Evolutionary conservation across 2,329 filamentous ascomycete species (phyloP).

Genomic region (Cercospora sesami): DNA sequence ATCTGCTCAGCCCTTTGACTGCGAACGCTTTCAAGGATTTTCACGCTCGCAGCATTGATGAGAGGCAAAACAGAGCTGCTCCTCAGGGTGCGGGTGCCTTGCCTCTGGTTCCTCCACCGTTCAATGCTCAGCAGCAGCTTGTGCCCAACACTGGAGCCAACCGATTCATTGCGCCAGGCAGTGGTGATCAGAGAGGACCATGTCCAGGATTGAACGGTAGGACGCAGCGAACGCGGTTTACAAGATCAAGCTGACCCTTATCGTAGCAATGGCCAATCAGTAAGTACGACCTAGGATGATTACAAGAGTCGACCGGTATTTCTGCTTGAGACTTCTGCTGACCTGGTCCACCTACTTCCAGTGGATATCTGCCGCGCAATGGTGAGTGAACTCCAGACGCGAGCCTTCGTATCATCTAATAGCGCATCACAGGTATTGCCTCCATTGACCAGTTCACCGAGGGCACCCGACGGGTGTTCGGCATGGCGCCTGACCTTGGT

Average conservation of each 20-base stretch:
- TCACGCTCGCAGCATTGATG: neutral
- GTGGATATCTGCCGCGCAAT: conserved; percentile 34
- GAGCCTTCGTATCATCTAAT: conserved; percentile 23
- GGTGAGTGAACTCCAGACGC: neutral
- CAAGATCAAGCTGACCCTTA: conserved; percentile 11
- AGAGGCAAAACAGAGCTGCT: conserved; percentile 3
- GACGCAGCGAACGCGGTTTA: conserved; percentile 15
- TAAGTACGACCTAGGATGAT: neutral
- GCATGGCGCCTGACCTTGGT: conserved; percentile 34
- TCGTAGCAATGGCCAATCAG: conserved; percentile 18
- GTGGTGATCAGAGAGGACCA: conserved; percentile 33
- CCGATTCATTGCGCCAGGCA: conserved; percentile 33
- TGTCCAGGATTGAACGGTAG: conserved; percentile 36
- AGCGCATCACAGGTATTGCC: conserved; percentile 32
- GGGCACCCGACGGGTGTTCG: conserved; percentile 34
- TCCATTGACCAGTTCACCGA: conserved; percentile 40
- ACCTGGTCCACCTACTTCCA: neutral
- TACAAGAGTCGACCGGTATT: neutral
- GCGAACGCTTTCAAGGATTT: conserved; percentile 3
- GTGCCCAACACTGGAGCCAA: conserved; percentile 35
- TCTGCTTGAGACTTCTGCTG: neutral
- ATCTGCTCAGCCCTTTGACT: neutral
- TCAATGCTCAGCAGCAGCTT: conserved; percentile 37
- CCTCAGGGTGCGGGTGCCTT: conserved; percentile 34
- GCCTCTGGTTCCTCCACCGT: conserved; percentile 34